phyloP scores from a whole-genome alignment of 352 stramenopile species.

The Globisporangium solare region DNA sequence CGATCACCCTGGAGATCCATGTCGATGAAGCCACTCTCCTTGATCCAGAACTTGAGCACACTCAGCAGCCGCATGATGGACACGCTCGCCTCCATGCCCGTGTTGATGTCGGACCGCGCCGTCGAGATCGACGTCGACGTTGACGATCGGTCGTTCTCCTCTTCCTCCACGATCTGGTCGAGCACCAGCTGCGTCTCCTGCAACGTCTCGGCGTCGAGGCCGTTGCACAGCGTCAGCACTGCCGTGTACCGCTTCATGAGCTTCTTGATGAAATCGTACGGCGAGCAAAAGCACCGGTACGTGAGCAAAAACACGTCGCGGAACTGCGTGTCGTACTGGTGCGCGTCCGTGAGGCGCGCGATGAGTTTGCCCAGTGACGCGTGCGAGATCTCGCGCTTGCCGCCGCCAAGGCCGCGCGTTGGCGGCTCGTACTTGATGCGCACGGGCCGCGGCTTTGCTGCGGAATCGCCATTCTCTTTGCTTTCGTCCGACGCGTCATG shows the following conservation, averaged over 20 bases:
- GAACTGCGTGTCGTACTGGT: slow-evolving; percentile 85
- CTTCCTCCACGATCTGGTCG: slow-evolving; percentile 63
- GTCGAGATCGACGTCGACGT: slow-evolving; percentile 64
- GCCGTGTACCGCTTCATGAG: slow-evolving; percentile 82
- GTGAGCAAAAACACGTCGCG: slow-evolving; percentile 83
- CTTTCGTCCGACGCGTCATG: slow-evolving; percentile 4
- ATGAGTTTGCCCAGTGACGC: slow-evolving; percentile 82
- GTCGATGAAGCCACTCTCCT: slow-evolving; percentile 82
- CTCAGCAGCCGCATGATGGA: slow-evolving; percentile 85
- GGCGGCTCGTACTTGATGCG: slow-evolving; percentile 73
- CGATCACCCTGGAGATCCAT: slow-evolving; percentile 64
- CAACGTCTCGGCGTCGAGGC: slow-evolving; percentile 42
- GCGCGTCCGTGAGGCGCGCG: slow-evolving; percentile 75
- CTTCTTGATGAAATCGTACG: slow-evolving; percentile 88
- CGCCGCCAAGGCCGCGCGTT: slow-evolving; percentile 45
- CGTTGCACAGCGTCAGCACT: slow-evolving; percentile 52
- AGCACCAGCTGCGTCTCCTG: slow-evolving; percentile 58
- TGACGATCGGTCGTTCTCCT: slow-evolving; percentile 51
- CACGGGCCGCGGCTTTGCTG: slow-evolving; percentile 37
- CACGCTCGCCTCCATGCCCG: slow-evolving; percentile 73
- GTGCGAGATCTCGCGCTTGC: slow-evolving; percentile 82
- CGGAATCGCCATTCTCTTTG: slow-evolving; percentile 10
- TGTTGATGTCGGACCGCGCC: slow-evolving; percentile 74
- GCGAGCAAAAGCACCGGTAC: slow-evolving; percentile 74
- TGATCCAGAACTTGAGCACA: slow-evolving; percentile 88